Evolutionary conservation across 306 rosid species (phyloP).

Genomic region (Crotalaria pallida): DNA sequence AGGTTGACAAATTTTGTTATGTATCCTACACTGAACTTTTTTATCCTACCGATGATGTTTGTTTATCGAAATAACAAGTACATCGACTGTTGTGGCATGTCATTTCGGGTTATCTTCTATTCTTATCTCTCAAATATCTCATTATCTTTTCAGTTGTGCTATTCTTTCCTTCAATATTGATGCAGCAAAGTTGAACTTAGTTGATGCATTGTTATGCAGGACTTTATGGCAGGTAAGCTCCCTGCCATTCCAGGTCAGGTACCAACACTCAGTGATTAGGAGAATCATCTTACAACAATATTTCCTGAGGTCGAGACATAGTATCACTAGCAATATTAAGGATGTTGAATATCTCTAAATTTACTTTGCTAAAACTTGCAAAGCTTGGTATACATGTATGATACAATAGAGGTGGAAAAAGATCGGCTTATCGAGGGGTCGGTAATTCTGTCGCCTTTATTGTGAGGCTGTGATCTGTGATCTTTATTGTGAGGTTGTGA

Average conservation of each 20-base stretch:
- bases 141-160: no score
- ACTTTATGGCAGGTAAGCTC: slow-evolving; percentile 73
- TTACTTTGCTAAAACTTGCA: no score
- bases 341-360: background rate
- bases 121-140: background rate
- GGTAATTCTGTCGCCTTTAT: no score
- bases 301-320: slow-evolving; percentile 61
- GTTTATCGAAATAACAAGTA: slow-evolving; percentile 64
- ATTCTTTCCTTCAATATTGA: no score
- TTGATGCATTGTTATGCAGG: slow-evolving; percentile 43
- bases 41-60: slow-evolving; percentile 61
- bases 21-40: no score
- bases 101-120: slow-evolving; percentile 66
- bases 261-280: slow-evolving; percentile 84
- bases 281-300: slow-evolving; percentile 81
- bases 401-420: no score
- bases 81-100: slow-evolving; percentile 64
- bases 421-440: no score
- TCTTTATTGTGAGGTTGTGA: no score
- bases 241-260: slow-evolving; percentile 61
- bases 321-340: background rate
- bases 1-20: slow-evolving; percentile 16
- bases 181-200: background rate
- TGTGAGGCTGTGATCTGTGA: no score
- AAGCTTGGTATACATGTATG: no score